These are phyloP conservation scores for Macrocystidia cucumis DNA, from an alignment of 1,284 basidiomycete species.

Conservation along the genomic window DNA sequence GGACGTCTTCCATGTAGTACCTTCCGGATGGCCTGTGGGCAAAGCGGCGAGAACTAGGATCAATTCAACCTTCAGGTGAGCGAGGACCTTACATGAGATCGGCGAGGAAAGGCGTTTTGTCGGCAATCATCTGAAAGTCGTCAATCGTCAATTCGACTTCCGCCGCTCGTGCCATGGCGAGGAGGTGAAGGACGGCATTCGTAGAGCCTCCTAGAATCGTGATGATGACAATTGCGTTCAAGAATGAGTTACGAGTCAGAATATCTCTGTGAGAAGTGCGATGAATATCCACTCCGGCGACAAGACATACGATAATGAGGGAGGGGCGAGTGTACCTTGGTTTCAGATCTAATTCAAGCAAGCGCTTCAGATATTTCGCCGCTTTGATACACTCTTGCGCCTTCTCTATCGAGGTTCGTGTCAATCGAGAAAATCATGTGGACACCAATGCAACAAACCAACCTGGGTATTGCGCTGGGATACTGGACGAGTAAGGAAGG, in stretches of 20 bases:
- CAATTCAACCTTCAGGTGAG: no score
- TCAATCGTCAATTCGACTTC: slow-evolving; percentile 87
- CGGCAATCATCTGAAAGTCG: slow-evolving; percentile 86
- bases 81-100: slow-evolving; percentile 69
- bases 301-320: neutral
- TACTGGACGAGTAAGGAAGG: slow-evolving; percentile 83
- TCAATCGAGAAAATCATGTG: slow-evolving; percentile 1
- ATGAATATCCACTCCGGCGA: neutral
- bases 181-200: slow-evolving; percentile 88
- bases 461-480: slow-evolving; percentile 75
- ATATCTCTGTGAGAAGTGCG: slow-evolving; percentile 56
- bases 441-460: slow-evolving; percentile 10
- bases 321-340: slow-evolving; percentile 42
- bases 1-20: slow-evolving; percentile 96
- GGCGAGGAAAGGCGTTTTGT: slow-evolving; percentile 90
- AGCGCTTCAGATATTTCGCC: slow-evolving; percentile 73
- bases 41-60: slow-evolving; percentile 5
- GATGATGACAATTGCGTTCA: slow-evolving; percentile 85
- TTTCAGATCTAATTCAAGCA: slow-evolving; percentile 84
- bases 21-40: slow-evolving; percentile 74
- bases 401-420: slow-evolving; percentile 49
- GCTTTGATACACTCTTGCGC: slow-evolving; percentile 80
- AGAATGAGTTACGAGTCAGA: slow-evolving; percentile 83
- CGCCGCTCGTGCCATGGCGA: slow-evolving; percentile 91
- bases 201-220: slow-evolving; percentile 89